phyloP scores from a whole-genome alignment of 2,329 filamentous ascomycete genomes.

The Pseudodiploospora longispora region DNA sequence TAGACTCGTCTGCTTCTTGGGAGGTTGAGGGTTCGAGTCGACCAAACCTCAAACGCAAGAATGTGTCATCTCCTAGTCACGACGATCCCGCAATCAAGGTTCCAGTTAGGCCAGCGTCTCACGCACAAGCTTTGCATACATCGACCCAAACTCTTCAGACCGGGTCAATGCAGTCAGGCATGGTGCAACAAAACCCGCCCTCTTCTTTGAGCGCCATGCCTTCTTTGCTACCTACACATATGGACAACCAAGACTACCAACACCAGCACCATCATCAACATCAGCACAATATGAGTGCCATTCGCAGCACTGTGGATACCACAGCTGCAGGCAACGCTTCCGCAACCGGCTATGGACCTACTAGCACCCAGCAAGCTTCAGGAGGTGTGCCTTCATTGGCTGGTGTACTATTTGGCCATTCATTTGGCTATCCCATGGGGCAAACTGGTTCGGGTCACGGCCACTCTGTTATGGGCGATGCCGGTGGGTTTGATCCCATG shows the following conservation, averaged over 20 bases:
- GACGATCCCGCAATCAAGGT: conserved; percentile 30
- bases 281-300: conserved; percentile 20
- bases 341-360: conserved; percentile 3
- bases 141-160: conserved; percentile 29
- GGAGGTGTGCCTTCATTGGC: conserved; percentile 3
- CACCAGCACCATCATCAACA: conserved; percentile 14
- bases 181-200: conserved; percentile 28
- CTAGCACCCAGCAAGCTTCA: background rate
- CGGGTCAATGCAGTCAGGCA: conserved; percentile 24
- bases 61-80: conserved; percentile 29
- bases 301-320: conserved; percentile 17
- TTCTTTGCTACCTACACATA: conserved; percentile 26
- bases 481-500: conserved; percentile 48
- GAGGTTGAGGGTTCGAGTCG: conserved; percentile 19
- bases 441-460: conserved; percentile 10
- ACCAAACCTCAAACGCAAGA: conserved; percentile 43
- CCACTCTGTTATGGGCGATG: conserved; percentile 20
- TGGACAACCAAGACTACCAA: conserved; percentile 14
- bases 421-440: conserved; percentile 31
- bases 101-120: conserved; percentile 20
- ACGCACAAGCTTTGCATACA: conserved; percentile 19
- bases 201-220: conserved; percentile 31
- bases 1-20: conserved; percentile 37
- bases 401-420: conserved; percentile 8
- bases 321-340: conserved; percentile 1